A percentile compares a stretch with the other conserved stretches of the same genome.
These are phyloP conservation scores for Yarrowia sp. DNA, from an alignment of 805 yeast genomes.

Conservation along the genomic window DNA sequence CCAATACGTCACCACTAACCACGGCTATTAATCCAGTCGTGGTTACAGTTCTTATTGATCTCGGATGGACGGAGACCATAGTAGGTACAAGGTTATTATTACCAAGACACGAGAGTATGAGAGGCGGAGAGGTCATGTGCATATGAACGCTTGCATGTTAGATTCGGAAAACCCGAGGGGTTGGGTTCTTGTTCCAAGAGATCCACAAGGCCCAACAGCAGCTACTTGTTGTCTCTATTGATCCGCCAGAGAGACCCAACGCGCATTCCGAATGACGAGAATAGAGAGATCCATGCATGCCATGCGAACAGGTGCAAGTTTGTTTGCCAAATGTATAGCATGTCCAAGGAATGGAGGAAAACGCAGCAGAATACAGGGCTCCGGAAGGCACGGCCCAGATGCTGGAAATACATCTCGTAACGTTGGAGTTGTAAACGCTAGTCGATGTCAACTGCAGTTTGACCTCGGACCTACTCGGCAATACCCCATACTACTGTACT, in stretches of 20 bases:
- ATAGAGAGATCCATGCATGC: background rate
- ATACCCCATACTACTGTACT: conserved; percentile 19
- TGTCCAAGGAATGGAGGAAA: background rate
- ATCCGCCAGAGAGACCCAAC: background rate
- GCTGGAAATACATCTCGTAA: background rate
- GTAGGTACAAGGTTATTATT: conserved; percentile 10
- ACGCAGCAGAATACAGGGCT: background rate
- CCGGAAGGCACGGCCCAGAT: background rate
- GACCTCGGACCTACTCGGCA: conserved; percentile 16
- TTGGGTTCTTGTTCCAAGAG: background rate
- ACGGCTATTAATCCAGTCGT: background rate
- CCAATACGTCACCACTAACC: background rate
- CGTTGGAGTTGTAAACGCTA: background rate
- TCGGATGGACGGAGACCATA: conserved; percentile 21
- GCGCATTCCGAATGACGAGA: background rate
- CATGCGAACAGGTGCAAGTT: background rate
- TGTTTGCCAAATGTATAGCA: background rate
- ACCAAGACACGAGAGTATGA: background rate
- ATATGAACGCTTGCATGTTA: background rate
- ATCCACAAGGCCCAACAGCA: background rate
- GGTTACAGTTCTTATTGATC: no score
- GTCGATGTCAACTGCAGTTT: background rate
- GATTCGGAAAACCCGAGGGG: background rate
- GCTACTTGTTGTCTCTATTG: background rate
- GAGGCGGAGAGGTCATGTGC: background rate